Percentiles rank a stretch among this genome's conserved stretches.
Conservation (phyloP, 768 basidiomycete genomes). For the Pluteus cervinus region DNA sequence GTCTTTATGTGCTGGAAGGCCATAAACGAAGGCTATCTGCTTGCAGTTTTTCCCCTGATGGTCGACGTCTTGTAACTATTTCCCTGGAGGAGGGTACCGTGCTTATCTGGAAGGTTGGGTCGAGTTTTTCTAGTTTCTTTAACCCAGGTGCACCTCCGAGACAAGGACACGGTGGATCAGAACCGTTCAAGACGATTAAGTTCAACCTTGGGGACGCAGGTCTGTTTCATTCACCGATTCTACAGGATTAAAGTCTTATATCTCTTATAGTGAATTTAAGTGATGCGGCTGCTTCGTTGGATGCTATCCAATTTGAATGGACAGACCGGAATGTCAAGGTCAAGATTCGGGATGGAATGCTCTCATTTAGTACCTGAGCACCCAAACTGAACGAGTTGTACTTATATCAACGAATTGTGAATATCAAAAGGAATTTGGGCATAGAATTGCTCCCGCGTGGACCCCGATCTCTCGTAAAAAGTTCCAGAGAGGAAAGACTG, state of each 20-base stretch:
- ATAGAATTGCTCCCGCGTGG: too few species aligned
- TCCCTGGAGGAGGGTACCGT: constrained; percentile 82
- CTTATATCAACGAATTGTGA: constrained; percentile 1
- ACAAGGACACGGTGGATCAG: constrained; percentile 75
- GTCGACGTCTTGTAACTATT: constrained; percentile 79
- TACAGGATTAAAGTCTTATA: not conserved
- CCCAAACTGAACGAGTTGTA: not conserved
- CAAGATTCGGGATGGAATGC: constrained; percentile 4
- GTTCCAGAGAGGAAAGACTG: too few species aligned
- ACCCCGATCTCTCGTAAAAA: too few species aligned
- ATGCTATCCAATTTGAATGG: constrained; percentile 6
- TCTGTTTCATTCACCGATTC: constrained; percentile 25
- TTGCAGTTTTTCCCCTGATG: constrained; percentile 91
- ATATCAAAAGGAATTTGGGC: too few species aligned
- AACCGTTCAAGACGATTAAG: constrained; percentile 82
- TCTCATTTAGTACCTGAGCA: constrained; percentile 3
- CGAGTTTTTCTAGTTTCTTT: constrained; percentile 85
- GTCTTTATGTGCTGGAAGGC: constrained; percentile 91
- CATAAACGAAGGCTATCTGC: constrained; percentile 79
- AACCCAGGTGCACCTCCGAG: constrained; percentile 87
- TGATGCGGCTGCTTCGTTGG: constrained; percentile 1
- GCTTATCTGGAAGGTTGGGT: constrained; percentile 94
- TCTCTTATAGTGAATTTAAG: not conserved
- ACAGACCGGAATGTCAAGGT: constrained; percentile 4
- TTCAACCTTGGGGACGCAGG: constrained; percentile 86